phyloP scores from a whole-genome alignment of 108 stramenopile species.

The Cyclotella baltica region DNA sequence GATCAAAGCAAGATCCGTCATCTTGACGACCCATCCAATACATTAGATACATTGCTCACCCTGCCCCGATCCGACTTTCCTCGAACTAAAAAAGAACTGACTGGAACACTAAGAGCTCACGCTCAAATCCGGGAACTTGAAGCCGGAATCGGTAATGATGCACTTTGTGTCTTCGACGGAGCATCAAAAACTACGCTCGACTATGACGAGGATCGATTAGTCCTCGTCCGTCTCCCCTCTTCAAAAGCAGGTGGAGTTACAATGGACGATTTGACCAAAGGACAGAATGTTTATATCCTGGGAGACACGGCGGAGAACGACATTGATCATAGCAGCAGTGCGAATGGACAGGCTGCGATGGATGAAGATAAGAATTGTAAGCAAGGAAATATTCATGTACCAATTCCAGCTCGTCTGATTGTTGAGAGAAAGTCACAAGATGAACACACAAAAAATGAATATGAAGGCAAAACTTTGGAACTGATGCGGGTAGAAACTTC shows the following conservation, averaged over 20 bases:
- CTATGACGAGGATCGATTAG: constrained; percentile 29
- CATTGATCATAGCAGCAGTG: constrained; percentile 3
- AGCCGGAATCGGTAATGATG: too few species aligned
- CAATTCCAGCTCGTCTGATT: constrained; percentile 41
- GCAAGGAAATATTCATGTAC: constrained; percentile 25
- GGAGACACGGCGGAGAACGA: constrained; percentile 27
- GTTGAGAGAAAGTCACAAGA: constrained; percentile 19
- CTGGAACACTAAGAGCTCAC: constrained; percentile 1
- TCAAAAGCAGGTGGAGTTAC: constrained; percentile 12
- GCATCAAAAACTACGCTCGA: too few species aligned
- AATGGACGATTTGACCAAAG: constrained; percentile 27
- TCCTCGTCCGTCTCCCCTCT: constrained; percentile 38
- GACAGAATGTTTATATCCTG: constrained; percentile 34
- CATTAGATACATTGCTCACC: constrained; percentile 31
- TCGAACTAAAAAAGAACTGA: not conserved
- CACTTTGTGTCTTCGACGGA: too few species aligned
- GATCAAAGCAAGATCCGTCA: constrained; percentile 24
- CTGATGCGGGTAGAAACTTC: constrained; percentile 48
- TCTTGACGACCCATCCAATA: constrained; percentile 32
- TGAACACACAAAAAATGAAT: not conserved
- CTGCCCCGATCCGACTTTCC: constrained; percentile 51
- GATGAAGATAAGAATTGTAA: not conserved
- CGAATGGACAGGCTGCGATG: not conserved
- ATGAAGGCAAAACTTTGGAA: constrained; percentile 44
- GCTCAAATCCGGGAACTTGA: not conserved